Evolutionary conservation across 2,329 filamentous ascomycete species (phyloP), one percentile per base, ranked within the genome.

Genomic region (Calonectria henricotiae): DNA sequence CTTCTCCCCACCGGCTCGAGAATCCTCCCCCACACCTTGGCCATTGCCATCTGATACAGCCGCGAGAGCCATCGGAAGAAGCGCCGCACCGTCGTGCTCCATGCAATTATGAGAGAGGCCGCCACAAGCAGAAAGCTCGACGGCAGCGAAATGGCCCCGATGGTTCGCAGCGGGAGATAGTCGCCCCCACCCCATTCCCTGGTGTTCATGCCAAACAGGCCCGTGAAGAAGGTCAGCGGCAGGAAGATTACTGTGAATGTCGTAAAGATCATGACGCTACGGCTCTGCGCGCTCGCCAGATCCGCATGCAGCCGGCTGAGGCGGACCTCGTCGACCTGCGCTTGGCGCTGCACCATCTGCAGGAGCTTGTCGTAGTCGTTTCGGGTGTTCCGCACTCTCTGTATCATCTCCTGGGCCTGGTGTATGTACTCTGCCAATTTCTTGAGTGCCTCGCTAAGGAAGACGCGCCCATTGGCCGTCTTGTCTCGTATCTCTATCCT

Each of bases 201-300:
- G 3, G 89, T 89, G 74, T 92, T 92, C 86, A 92, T 91, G 64
- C 90, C 89, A 65, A 92, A 92, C 0, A 92, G 77, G 3, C 88
- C 87, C 0, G 90, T 91, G 79, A 92, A 92, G 81, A 92, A 92
- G 20, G 88, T 89, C 6, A 92, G 78, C 0, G 90, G 90, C 1
- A 91, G 80, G 80, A 91, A 92, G 23, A 92, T 89, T 67, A 92
- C 87, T 11, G 88, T 89, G 68, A 89, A 89, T 0, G 85, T 89
- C 9, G 89, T 92, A 79, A 92, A 91, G 71, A 92, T 90, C 87
- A 91, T 90, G 68, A 92, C 87, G 17, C 89, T 89, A 27, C 89
- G 84, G 66, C 89, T 90, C 79, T 91, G 90, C 9, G 87, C 86
- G 68, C 88, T 89, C 0, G 90, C 89, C 0, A 91, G 86, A 73